Percentiles rank a stretch among this genome's conserved stretches.
These are phyloP conservation scores for Syzygium oleosum DNA, from an alignment of 345 rosid genomes.

Conservation along the genomic window DNA sequence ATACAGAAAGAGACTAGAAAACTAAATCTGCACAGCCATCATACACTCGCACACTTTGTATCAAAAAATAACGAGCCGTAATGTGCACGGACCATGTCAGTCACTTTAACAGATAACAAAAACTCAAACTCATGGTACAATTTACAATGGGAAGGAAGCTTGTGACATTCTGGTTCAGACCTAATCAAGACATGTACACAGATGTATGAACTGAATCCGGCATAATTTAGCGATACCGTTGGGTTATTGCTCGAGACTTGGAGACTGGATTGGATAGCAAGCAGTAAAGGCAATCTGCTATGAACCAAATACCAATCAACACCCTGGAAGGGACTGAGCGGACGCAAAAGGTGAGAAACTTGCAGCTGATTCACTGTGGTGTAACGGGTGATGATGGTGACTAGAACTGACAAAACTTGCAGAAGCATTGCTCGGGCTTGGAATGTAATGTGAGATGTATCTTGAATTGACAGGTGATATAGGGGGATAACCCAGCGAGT, in stretches of 20 bases:
- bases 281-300: not conserved
- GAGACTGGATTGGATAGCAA: not conserved
- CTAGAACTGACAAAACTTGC: slow-evolving; percentile 38
- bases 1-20: not conserved
- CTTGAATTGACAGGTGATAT: slow-evolving; percentile 57
- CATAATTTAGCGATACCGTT: not conserved
- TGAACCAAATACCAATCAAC: slow-evolving; percentile 7
- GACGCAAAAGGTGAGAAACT: slow-evolving; percentile 88
- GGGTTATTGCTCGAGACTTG: not conserved
- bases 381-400: slow-evolving; percentile 44
- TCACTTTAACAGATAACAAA: not conserved
- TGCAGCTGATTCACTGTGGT: slow-evolving; percentile 70
- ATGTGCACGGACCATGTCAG: not conserved
- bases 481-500: slow-evolving; percentile 72
- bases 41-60: not conserved
- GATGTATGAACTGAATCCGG: not conserved
- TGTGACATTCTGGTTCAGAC: not conserved
- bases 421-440: slow-evolving; percentile 74
- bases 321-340: slow-evolving; percentile 79
- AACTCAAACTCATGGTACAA: not conserved
- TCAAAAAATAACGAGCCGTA: not conserved
- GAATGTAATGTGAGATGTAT: slow-evolving; percentile 52
- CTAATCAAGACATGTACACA: not conserved
- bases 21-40: not conserved
- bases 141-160: not conserved